A percentile compares a stretch with the other conserved stretches of the same genome.
Evolutionary conservation across 192 early-diverging fungal genomes (phyloP).

Genomic region (Phlyctochytrium planicorne): DNA sequence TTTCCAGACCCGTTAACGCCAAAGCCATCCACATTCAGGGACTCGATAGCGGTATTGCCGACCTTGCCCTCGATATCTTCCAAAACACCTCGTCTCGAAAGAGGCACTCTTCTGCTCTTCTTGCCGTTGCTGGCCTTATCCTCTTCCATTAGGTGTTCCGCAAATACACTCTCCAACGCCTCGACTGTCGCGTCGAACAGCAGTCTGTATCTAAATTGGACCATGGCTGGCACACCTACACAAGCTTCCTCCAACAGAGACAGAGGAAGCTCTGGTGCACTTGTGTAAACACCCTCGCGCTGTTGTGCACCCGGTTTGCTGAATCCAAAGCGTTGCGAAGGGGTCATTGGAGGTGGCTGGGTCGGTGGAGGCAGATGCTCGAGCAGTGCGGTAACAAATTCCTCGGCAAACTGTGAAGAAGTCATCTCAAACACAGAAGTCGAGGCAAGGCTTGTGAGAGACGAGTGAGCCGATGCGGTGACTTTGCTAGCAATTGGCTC

Average conservation of each 20-base stretch:
- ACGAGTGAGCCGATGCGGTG: too few relatives aligned
- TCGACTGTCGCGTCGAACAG: not conserved
- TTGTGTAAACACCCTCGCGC: not conserved
- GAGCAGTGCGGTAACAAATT: not conserved
- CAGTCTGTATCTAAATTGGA: not conserved
- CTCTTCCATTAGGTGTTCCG: not conserved
- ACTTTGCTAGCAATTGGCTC: too few relatives aligned
- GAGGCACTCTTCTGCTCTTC: not conserved
- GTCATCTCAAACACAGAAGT: too few relatives aligned
- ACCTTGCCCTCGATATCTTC: too few relatives aligned
- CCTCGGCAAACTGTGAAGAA: not conserved
- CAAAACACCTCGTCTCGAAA: too few relatives aligned
- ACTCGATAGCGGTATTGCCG: not conserved
- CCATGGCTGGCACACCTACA: not conserved
- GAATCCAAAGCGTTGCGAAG: too few relatives aligned
- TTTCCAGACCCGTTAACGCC: not conserved
- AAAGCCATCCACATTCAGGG: not conserved
- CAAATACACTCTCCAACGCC: not conserved
- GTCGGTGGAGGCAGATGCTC: not conserved
- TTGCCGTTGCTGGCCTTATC: not conserved
- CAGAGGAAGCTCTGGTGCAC: not conserved
- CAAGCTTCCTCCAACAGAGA: not conserved
- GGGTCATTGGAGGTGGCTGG: too few relatives aligned
- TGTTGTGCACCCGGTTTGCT: too few relatives aligned
- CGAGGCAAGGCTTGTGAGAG: not conserved